Percentiles rank a stretch among this genome's conserved stretches.
Evolutionary conservation across 2,329 filamentous ascomycete genomes (phyloP).

Genomic region (Aspergillus quadrilineatus): DNA sequence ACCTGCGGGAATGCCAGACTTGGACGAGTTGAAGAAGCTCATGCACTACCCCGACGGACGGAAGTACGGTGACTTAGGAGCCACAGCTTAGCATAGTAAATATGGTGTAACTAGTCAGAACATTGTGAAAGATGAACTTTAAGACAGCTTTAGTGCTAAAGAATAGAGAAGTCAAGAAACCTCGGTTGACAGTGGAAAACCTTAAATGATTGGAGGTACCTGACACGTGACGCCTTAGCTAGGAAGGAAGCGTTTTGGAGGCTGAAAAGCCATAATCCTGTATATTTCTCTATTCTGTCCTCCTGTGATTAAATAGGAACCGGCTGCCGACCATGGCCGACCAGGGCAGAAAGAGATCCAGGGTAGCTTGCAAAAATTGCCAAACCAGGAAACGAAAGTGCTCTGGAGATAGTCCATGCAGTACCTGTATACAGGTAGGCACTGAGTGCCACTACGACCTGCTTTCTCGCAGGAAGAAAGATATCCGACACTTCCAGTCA

Average conservation of each 20-base stretch:
- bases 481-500: conserved; percentile 23
- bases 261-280: neutral
- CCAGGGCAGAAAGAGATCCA: conserved; percentile 41
- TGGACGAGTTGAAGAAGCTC: conserved; percentile 26
- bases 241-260: neutral
- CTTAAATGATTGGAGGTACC: neutral
- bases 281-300: neutral
- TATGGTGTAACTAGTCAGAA: neutral
- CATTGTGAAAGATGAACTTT: neutral
- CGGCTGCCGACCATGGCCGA: conserved; percentile 26
- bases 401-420: conserved; percentile 54
- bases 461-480: conserved; percentile 33
- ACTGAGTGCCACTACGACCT: conserved; percentile 53
- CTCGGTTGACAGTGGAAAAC: neutral
- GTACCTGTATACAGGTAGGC: conserved; percentile 54
- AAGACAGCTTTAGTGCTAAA: too few species aligned
- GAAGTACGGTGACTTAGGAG: conserved; percentile 23
- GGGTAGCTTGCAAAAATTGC: conserved; percentile 52
- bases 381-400: conserved; percentile 59
- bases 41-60: conserved; percentile 31
- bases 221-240: conserved; percentile 1
- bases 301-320: neutral
- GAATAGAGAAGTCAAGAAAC: neutral
- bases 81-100: neutral
- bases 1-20: conserved; percentile 33